Conservation (phyloP, 306 rosid genomes). For the Cucurbita maxima region DNA sequence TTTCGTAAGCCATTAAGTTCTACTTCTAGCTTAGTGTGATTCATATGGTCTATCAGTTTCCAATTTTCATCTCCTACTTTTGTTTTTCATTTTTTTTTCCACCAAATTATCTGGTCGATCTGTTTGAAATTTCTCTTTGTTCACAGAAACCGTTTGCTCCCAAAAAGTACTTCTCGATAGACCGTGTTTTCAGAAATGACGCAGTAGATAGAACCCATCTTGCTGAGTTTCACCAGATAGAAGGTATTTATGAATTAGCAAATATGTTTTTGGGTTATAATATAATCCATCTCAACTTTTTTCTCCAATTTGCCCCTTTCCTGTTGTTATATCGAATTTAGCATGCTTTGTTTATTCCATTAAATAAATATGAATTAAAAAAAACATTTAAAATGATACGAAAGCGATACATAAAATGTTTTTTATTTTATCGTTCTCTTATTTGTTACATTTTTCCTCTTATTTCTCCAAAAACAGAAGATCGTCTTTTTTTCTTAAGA, state of each 20-base stretch:
- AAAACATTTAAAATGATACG: neutral
- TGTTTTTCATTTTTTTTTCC: neutral
- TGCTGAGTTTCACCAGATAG: conserved; percentile 97
- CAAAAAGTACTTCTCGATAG: conserved; percentile 82
- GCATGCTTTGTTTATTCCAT: too few relatives aligned
- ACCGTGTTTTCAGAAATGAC: conserved; percentile 94
- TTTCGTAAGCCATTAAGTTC: neutral
- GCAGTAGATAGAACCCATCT: conserved; percentile 98
- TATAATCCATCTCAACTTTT: neutral
- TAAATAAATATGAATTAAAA: too few relatives aligned
- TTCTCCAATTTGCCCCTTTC: too few relatives aligned
- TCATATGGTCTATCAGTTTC: too few relatives aligned
- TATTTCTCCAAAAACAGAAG: neutral
- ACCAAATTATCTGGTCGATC: neutral
- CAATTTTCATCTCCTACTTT: neutral
- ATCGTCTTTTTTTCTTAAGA: neutral
- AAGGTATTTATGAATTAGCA: conserved; percentile 38
- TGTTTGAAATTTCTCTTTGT: neutral
- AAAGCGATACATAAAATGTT: too few relatives aligned
- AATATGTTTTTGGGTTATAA: neutral
- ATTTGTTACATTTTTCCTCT: neutral
- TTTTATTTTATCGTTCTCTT: too few relatives aligned
- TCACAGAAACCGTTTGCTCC: conserved; percentile 73
- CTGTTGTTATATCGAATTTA: too few relatives aligned
- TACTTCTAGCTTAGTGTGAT: neutral